phyloP scores from a whole-genome alignment of 2,329 filamentous ascomycete genomes.

The Gliomastix tumulicola region DNA sequence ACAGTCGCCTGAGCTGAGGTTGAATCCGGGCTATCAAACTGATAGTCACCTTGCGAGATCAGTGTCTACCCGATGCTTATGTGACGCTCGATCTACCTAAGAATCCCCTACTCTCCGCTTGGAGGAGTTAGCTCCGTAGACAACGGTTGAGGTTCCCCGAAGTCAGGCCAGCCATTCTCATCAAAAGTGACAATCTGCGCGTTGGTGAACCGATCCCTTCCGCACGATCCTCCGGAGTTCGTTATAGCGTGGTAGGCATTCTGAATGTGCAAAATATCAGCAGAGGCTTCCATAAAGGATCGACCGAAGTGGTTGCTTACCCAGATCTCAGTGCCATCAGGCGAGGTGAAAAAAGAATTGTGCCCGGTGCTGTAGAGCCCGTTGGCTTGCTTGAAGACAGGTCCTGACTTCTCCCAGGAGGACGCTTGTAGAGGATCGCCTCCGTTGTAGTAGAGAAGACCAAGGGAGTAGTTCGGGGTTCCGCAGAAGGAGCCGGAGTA shows the following conservation, averaged over 20 bases:
- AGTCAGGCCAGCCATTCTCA: neutral
- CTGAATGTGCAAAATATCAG: neutral
- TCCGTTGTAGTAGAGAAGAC: conserved; percentile 45
- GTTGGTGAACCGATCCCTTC: neutral
- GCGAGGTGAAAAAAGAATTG: conserved; percentile 51
- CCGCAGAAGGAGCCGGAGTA: conserved; percentile 52
- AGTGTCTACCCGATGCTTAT: too few species aligned
- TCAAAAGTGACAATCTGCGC: neutral
- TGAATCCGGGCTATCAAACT: too few species aligned
- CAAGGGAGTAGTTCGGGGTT: conserved; percentile 46
- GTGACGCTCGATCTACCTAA: too few species aligned
- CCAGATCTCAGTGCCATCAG: conserved; percentile 46
- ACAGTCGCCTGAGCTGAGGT: too few species aligned
- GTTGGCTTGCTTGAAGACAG: conserved; percentile 43
- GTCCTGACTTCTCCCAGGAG: conserved; percentile 46
- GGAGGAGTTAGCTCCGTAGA: neutral
- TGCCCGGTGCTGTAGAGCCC: conserved; percentile 51
- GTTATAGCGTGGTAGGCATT: conserved; percentile 44
- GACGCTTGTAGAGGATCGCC: conserved; percentile 33
- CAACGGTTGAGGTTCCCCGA: neutral
- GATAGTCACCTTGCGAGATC: too few species aligned
- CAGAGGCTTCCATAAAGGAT: neutral
- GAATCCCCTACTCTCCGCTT: neutral
- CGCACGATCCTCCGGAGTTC: conserved; percentile 40
- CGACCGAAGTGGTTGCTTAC: conserved; percentile 18